Base-by-base conservation (phyloP, 352 stramenopile genomes). In the Globisporangium camurandrum region DNA sequence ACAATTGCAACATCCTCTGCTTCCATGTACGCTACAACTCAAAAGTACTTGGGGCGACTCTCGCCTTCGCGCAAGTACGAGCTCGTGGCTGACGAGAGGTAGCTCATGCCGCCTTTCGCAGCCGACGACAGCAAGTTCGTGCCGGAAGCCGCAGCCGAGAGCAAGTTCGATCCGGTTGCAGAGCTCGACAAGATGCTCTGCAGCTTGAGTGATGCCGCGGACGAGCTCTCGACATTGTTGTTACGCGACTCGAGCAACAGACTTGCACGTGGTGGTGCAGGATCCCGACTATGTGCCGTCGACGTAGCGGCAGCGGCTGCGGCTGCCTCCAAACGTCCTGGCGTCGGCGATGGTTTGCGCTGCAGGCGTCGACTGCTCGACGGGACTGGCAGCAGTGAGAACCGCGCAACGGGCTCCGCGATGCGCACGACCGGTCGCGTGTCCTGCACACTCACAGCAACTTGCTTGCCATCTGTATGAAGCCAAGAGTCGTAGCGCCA, bases 51-150 rank as follows among this genome's bases (percentile, higher is more conserved):
- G 49, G 66, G 58, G 6, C 57, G 61, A 23, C n/a, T 66, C 44
- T 83, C 69, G 41, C 64, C 60, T 48, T 78, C 61, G 23, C 64
- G 70, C 20, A 86, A 54, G 47, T 86, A 86, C 36, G 74, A 85
- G 42, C 64, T 81, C 3, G 68, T 91, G 24, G 79, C 82, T 30
- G 79, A 89, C 27, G 82, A 91, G 28, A 91, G 48, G 38, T 86
- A 88, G 30, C 75, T 85, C 56, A 93, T 90, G 31, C 83, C 78
- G 31, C 83, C 78, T 51, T 93, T 93, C 33, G 80, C 83, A 17
- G 77, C 77, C 9, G 75, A 85, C 23, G 69, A 78, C 28, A 86
- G 57, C 55, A 86, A 38, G 26, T 73, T 86, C 17, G 71, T 79
- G n/a, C 72, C 72, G 30, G 70, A 76, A 16, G 69, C 64, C 24